These are phyloP conservation scores for Pseudogymnoascus sp. DNA, from an alignment of 2,329 filamentous ascomycete species.

Conservation along the genomic window DNA sequence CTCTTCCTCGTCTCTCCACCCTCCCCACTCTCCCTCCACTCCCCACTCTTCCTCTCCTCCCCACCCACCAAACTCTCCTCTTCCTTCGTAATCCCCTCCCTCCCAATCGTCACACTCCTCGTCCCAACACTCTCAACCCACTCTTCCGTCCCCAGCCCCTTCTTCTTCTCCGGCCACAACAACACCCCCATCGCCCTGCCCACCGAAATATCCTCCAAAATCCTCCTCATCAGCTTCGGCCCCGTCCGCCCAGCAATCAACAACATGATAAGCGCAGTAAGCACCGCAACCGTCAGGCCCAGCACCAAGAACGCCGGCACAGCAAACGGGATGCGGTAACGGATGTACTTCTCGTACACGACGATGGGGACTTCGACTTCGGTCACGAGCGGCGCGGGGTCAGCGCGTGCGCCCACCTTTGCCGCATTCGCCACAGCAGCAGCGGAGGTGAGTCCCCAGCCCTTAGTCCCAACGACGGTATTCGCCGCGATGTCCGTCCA, in stretches of 20 bases:
- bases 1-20: background rate
- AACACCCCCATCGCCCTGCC: background rate
- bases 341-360: background rate
- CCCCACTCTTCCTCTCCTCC: background rate
- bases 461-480: conserved; percentile 35
- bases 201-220: background rate
- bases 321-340: background rate
- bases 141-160: background rate
- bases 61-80: background rate
- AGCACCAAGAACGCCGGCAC: background rate
- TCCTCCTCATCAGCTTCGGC: background rate
- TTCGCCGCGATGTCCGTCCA: conserved; percentile 40
- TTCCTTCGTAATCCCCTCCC: background rate
- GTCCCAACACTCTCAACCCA: background rate
- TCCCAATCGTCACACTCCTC: background rate
- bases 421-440: background rate
- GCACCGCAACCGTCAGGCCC: background rate
- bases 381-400: background rate
- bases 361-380: background rate
- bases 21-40: background rate
- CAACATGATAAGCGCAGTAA: background rate
- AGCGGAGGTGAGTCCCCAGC: background rate
- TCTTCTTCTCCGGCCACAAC: background rate
- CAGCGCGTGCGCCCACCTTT: background rate
- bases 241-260: background rate